These are phyloP conservation scores for Voacanga thouarsii DNA, from an alignment of 257 asterid species.

Conservation along the genomic window DNA sequence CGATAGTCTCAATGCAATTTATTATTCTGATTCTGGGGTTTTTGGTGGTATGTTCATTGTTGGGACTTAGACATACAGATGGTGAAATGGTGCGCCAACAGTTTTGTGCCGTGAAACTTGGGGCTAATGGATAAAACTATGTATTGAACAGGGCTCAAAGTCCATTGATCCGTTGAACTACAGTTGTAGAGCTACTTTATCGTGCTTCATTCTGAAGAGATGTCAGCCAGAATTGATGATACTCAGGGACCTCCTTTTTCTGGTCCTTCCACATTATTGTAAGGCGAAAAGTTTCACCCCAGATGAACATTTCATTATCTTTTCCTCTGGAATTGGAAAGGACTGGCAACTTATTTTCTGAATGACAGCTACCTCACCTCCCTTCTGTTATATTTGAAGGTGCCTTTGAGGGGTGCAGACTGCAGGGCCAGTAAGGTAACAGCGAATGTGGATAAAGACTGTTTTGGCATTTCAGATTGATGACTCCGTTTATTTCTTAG, in stretches of 20 bases:
- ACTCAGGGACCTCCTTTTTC: not conserved
- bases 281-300: not conserved
- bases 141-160: not conserved
- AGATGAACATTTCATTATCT: not conserved
- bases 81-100: not conserved
- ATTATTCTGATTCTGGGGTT: not conserved
- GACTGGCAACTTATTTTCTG: not conserved
- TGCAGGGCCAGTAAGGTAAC: not conserved
- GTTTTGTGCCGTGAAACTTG: not conserved
- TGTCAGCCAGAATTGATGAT: not conserved
- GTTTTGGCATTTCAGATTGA: not conserved
- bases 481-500: slow-evolving; percentile 1
- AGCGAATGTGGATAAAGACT: not conserved
- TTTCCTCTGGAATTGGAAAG: not conserved
- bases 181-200: not conserved
- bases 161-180: not conserved
- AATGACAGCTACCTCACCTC: not conserved
- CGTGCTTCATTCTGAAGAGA: not conserved
- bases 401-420: not conserved
- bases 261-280: not conserved
- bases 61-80: not conserved
- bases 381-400: not conserved
- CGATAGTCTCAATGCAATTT: not conserved
- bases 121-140: not conserved
- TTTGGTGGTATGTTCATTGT: not conserved